Evolutionary conservation across 768 basidiomycete genomes (phyloP).

Genomic region (Saitozyma sp.): DNA sequence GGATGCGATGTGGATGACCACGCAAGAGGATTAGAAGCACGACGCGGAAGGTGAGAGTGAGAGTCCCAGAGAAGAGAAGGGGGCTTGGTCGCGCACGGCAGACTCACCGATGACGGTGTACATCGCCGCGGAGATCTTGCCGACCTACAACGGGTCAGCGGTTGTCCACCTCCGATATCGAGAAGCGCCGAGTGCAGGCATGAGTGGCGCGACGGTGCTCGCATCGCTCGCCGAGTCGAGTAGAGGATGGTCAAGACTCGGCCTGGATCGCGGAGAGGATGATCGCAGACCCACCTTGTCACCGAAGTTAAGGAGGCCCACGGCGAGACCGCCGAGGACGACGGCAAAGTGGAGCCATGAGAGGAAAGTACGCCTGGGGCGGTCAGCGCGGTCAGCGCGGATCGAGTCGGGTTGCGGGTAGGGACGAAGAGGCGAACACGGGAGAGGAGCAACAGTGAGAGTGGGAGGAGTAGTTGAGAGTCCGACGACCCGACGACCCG

Average conservation of each 20-base stretch:
- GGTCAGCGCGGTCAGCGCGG: background rate
- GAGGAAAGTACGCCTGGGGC: conserved; percentile 67
- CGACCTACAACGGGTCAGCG: conserved; percentile 61
- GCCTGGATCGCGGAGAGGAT: too few relatives aligned
- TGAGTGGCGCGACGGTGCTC: too few relatives aligned
- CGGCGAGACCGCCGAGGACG: conserved; percentile 91
- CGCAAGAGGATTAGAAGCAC: background rate
- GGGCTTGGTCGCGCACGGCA: too few relatives aligned
- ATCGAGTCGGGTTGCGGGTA: background rate
- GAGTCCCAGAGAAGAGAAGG: conserved; percentile 41
- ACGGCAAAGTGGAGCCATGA: conserved; percentile 99
- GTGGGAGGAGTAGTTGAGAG: background rate
- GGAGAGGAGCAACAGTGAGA: background rate
- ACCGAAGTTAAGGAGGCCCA: conserved; percentile 95
- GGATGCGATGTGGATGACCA: background rate
- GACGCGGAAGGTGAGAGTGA: background rate
- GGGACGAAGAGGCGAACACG: too few relatives aligned
- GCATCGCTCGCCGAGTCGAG: too few relatives aligned
- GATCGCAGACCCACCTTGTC: conserved; percentile 74
- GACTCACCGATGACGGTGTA: conserved; percentile 82
- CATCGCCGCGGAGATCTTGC: conserved; percentile 93
- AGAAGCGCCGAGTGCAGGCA: too few relatives aligned
- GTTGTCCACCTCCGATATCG: too few relatives aligned
- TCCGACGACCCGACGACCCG: too few relatives aligned
- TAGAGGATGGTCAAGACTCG: too few relatives aligned